Evolutionary conservation across 2,329 filamentous ascomycete genomes (phyloP).

Genomic region (Chrysosporium keratinophilum): DNA sequence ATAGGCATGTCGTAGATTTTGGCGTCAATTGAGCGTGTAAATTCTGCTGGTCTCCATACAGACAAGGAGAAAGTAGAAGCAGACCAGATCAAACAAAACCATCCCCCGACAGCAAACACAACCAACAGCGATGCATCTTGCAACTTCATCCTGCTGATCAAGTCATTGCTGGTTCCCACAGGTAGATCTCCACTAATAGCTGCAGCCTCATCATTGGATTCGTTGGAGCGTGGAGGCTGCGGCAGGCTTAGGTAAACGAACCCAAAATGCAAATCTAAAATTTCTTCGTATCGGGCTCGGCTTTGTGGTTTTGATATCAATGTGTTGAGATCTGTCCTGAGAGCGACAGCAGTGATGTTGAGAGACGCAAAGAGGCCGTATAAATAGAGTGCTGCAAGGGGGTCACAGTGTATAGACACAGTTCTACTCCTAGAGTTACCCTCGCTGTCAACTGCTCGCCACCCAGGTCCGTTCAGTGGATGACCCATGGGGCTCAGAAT

Average conservation of each 20-base stretch:
- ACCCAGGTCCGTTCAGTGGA: constrained; percentile 4
- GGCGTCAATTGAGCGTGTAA: too few species aligned
- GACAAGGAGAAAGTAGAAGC: too few species aligned
- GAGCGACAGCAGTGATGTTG: not conserved
- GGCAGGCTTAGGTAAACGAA: constrained; percentile 8
- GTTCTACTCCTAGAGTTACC: not conserved
- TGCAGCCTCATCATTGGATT: not conserved
- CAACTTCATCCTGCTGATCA: constrained; percentile 4
- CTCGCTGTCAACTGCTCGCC: not conserved
- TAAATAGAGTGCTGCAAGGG: not conserved
- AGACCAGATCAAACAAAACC: too few species aligned
- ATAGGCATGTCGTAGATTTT: too few species aligned
- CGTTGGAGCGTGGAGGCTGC: not conserved
- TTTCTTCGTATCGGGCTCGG: constrained; percentile 9
- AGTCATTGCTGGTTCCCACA: not conserved
- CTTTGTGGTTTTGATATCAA: not conserved
- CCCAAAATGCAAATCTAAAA: constrained; percentile 1
- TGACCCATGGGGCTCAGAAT: constrained; percentile 5
- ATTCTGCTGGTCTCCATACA: too few species aligned
- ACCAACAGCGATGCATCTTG: not conserved
- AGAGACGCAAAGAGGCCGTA: not conserved
- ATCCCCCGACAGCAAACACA: too few species aligned
- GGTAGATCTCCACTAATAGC: not conserved
- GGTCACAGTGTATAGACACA: not conserved
- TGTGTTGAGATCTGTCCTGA: not conserved